These are phyloP conservation scores for Vitis amurensis DNA, from an alignment of 164 flowering plant genomes.

Conservation along the genomic window DNA sequence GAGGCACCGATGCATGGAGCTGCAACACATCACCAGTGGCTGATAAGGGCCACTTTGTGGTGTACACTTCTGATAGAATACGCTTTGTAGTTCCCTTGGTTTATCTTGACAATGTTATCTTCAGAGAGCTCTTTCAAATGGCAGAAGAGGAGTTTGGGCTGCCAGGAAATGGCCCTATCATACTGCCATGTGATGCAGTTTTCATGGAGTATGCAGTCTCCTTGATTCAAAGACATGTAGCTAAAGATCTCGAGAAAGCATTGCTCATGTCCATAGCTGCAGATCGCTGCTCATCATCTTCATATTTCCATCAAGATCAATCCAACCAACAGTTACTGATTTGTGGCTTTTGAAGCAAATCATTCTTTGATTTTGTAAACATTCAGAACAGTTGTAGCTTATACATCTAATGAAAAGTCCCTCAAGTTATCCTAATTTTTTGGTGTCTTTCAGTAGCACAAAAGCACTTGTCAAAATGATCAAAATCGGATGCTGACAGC, in stretches of 20 bases:
- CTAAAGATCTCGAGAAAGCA: conserved; percentile 5
- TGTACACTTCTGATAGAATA: conserved; percentile 2
- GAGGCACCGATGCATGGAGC: background rate
- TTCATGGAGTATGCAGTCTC: conserved; percentile 8
- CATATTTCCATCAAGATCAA: background rate
- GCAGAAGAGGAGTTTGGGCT: conserved; percentile 15
- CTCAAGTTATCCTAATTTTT: too few relatives aligned
- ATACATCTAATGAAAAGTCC: too few relatives aligned
- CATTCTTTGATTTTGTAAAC: too few relatives aligned
- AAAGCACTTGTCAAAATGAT: too few relatives aligned
- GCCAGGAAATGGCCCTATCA: conserved; percentile 9
- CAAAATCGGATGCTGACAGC: too few relatives aligned
- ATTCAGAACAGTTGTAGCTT: too few relatives aligned
- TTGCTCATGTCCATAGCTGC: background rate
- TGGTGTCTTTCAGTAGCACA: too few relatives aligned
- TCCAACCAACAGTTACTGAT: background rate
- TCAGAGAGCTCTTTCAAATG: conserved; percentile 14
- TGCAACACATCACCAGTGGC: background rate
- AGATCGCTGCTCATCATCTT: background rate
- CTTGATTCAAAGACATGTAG: background rate
- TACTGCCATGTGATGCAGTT: conserved; percentile 11
- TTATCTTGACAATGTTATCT: background rate
- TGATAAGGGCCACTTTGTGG: conserved; percentile 13
- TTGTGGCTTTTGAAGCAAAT: background rate
- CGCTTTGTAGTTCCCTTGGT: conserved; percentile 2